These are phyloP conservation scores for Cadophora malorum DNA, from an alignment of 2,329 filamentous ascomycete species.

Conservation along the genomic window DNA sequence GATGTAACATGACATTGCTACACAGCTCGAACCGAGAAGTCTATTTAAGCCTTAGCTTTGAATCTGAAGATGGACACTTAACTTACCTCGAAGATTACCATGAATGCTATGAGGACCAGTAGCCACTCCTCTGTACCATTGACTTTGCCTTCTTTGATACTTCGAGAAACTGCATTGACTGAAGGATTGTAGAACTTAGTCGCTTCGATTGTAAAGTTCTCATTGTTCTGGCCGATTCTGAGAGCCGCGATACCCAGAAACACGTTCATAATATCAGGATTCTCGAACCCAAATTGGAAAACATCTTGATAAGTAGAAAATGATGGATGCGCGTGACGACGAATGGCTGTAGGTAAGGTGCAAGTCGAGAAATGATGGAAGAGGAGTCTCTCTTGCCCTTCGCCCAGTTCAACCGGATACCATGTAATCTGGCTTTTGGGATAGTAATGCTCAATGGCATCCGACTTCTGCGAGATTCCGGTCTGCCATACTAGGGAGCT, in stretches of 20 bases:
- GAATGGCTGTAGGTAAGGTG: conserved; percentile 2
- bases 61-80: too few species aligned
- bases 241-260: conserved; percentile 3
- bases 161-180: neutral
- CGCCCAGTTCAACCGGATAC: neutral
- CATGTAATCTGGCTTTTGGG: neutral
- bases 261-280: conserved; percentile 3
- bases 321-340: neutral
- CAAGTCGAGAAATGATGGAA: conserved; percentile 14
- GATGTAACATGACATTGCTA: conserved; percentile 14
- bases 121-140: conserved; percentile 11
- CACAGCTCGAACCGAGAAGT: conserved; percentile 5
- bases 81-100: conserved; percentile 13
- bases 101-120: conserved; percentile 11
- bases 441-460: neutral
- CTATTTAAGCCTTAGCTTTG: neutral
- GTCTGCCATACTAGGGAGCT: neutral
- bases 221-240: neutral
- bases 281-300: neutral
- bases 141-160: conserved; percentile 8
- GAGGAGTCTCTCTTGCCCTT: conserved; percentile 1
- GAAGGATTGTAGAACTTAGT: conserved; percentile 8
- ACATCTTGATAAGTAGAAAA: neutral
- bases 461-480: neutral
- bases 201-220: conserved; percentile 1